Base-by-base conservation (phyloP, 2,329 filamentous ascomycete genomes). In the Colletotrichum lentis region DNA sequence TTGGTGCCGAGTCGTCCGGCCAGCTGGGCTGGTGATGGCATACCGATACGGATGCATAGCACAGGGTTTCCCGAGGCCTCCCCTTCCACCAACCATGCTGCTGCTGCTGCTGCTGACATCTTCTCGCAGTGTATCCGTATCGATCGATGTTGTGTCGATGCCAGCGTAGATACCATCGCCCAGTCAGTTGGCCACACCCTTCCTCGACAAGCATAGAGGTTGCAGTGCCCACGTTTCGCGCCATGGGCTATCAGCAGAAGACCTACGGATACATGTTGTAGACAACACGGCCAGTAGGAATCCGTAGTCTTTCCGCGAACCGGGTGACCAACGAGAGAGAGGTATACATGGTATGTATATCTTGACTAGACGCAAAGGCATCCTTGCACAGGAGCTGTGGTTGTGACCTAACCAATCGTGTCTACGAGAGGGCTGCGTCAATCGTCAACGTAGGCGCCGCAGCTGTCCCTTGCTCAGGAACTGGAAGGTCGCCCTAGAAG, bases 231-330 rank as follows among this genome's bases (percentile, higher is more conserved):
- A 67, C 46, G 14, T 46, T 37, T 39, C 16, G n/a, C 57, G 24
- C 41, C 39, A 39, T n/a, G 16, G 62, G 12, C 12, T 47, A 54
- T 55, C 22, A 53, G 47, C 61, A 24, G 24, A 31, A 31, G 62
- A 24, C 8, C 12, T n/a, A n/a, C n/a, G n/a, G n/a, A n/a, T 37
- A 5, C 18, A 27, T 44, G 18, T n/a, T 47, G 49, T 10, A 67
- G 44, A 39, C 24, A 5, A 24, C n/a, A 47, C 61, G 61, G 54
- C 31, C 4, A 68, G 59, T 65, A 27, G 44, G 54, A n/a, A 62
- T 67, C 53, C 56, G 59, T 65, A 37, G 44, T 59, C 24, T 67
- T 62, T 47, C 56, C 66, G 46, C 62, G 63, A 67, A 69, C 44
- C 44, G 41, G 49, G 41, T 39, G 41, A 27, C 24, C 20, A 61